These are phyloP conservation scores for Leccinum broughii DNA, from an alignment of 768 basidiomycete species.

Conservation along the genomic window DNA sequence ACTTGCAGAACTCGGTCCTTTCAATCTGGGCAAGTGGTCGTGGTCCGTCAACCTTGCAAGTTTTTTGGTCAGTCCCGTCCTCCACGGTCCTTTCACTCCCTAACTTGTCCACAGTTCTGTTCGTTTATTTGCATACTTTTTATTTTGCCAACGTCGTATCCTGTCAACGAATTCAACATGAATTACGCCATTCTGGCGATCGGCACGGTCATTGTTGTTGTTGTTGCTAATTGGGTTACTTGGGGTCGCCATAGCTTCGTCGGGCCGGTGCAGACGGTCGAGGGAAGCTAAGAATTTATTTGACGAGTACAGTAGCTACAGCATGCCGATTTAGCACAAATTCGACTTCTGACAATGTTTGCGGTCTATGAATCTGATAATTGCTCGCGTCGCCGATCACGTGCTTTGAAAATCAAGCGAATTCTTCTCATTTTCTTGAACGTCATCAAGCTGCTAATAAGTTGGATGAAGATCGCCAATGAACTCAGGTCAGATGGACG, in stretches of 20 bases:
- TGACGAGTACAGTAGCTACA: background rate
- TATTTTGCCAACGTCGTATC: slow-evolving; percentile 54
- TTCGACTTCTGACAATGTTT: background rate
- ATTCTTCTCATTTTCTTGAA: background rate
- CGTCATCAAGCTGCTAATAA: background rate
- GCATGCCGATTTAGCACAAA: background rate
- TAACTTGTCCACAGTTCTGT: slow-evolving; percentile 41
- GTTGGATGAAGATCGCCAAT: background rate
- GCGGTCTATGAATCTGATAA: too few relatives aligned
- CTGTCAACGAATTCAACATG: slow-evolving; percentile 52
- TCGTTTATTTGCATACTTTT: slow-evolving; percentile 56
- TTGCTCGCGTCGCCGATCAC: slow-evolving; percentile 10
- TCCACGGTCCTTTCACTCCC: background rate
- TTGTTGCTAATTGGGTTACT: slow-evolving; percentile 44
- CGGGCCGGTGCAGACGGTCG: slow-evolving; percentile 44
- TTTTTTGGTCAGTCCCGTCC: slow-evolving; percentile 38
- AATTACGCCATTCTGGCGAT: slow-evolving; percentile 58
- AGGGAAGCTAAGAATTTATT: background rate
- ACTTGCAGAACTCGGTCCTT: slow-evolving; percentile 49
- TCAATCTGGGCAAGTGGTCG: slow-evolving; percentile 52
- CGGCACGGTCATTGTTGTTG: slow-evolving; percentile 46
- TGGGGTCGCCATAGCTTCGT: slow-evolving; percentile 49
- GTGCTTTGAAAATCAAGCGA: too few relatives aligned
- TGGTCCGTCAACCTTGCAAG: slow-evolving; percentile 51
- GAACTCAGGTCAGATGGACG: slow-evolving; percentile 16